Base-by-base conservation (phyloP, 306 rosid genomes). In the Heteromeles arbutifolia region DNA sequence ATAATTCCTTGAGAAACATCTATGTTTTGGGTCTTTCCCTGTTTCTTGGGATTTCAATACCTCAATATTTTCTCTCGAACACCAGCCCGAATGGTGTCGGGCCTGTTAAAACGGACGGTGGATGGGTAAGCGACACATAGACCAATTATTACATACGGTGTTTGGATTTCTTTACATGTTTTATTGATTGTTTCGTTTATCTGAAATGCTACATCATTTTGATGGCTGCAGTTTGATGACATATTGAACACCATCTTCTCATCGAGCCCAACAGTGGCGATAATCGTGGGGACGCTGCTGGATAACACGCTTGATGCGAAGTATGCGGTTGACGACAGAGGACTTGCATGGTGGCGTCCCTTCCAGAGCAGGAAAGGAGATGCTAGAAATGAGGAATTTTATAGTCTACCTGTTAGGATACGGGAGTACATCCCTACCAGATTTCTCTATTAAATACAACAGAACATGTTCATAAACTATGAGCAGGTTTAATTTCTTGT, bases 241-340 rank as follows among this genome's bases (percentile, higher is more conserved):
- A 90, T 92, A 61, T 65, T 89, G 79, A 92, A 95, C 90, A 86
- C 97, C 18, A 87, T 95, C 69, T 95, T 95, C 89, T 90, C 98
- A 2, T 95, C 98, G 19, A 77, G 97, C 1, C 92, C 98, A 22
- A 86, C 96, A 3, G 90, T 95, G 65, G 98, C 92, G 24, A 87
- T 92, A 78, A 86, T 90, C 0, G 92, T 95, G 4, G 98, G 98
- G 80, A 90, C 97, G 0, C 2, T 95, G 37, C 76, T 95, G 2
- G 98, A 95, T 81, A 90, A 86, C 84, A 92, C 98, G 3, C 87
- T 95, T 2, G 98, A 92, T 0, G 93, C 89, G 2, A 85, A 77
- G 71, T 18, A 69, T 3, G 48, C 82, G 10, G 67, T 31, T 6
- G 74, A 24, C 7, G 97, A 95, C 37, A 87, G 98, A 80, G 98